Conservation (phyloP, 2,329 filamentous ascomycete genomes). For the Fusarium verrucosum region DNA sequence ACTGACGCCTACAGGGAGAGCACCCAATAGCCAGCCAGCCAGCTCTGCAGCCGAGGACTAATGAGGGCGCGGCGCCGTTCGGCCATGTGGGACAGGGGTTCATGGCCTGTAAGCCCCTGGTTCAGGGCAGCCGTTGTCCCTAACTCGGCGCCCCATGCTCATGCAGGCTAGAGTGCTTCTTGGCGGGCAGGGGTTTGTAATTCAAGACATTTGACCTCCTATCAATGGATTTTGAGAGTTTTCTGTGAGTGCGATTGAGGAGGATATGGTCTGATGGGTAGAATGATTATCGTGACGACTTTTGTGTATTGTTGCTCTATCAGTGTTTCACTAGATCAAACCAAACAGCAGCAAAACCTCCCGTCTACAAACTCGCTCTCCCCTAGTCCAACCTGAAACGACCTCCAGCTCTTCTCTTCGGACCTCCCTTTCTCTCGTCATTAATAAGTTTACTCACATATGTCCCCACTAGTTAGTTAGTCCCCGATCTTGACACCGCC, state of each 20-base stretch:
- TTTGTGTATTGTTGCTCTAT: neutral
- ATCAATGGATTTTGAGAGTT: neutral
- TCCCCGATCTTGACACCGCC: conserved; percentile 41
- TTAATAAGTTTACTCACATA: neutral
- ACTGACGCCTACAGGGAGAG: conserved; percentile 30
- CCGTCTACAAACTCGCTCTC: neutral
- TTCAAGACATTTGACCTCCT: neutral
- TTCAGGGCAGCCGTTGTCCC: conserved; percentile 30
- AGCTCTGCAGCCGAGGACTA: conserved; percentile 9
- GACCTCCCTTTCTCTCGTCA: neutral
- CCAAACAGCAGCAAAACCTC: neutral
- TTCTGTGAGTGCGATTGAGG: neutral
- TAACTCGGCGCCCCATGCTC: conserved; percentile 22
- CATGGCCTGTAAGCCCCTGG: conserved; percentile 28
- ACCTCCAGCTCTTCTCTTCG: neutral
- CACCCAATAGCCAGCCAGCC: conserved; percentile 10
- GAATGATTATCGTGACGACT: neutral
- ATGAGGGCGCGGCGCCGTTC: conserved; percentile 29
- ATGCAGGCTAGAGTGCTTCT: conserved; percentile 28
- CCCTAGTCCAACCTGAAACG: conserved; percentile 43
- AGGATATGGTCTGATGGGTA: neutral
- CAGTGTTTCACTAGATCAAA: neutral
- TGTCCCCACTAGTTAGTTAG: conserved; percentile 8
- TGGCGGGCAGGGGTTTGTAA: conserved; percentile 7
- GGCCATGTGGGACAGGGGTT: conserved; percentile 37